phyloP scores from a whole-genome alignment of 768 basidiomycete genomes.

The Auriculariales sp. region DNA sequence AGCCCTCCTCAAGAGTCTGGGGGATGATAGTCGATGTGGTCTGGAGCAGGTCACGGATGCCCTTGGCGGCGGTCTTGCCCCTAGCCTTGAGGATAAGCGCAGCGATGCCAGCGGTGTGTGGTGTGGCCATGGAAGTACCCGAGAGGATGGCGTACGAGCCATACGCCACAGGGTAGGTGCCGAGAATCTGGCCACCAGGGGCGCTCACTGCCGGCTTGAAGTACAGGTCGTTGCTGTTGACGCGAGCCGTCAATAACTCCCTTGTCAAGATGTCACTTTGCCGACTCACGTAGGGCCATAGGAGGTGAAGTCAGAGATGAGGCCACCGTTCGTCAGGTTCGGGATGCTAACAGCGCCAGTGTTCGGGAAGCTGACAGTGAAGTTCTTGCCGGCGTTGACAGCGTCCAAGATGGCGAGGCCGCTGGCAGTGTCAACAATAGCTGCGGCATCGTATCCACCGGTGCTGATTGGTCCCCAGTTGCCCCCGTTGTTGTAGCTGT shows the following conservation, averaged over 20 bases:
- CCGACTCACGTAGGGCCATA: constrained; percentile 21
- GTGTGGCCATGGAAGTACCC: constrained; percentile 11
- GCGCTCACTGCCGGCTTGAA: constrained; percentile 11
- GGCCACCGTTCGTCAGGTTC: constrained; percentile 14
- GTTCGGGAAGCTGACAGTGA: constrained; percentile 3
- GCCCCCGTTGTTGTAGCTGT: constrained; percentile 3
- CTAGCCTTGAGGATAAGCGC: constrained; percentile 10
- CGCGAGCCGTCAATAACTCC: background rate
- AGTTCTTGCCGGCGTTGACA: constrained; percentile 2
- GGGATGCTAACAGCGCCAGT: constrained; percentile 7
- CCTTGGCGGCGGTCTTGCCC: constrained; percentile 2
- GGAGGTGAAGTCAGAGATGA: constrained; percentile 13
- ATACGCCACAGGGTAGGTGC: constrained; percentile 6
- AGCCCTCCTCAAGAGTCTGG: background rate
- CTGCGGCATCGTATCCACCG: constrained; percentile 2
- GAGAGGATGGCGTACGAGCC: constrained; percentile 5
- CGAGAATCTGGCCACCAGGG: constrained; percentile 10
- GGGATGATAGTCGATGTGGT: constrained; percentile 6
- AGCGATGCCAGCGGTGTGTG: constrained; percentile 6
- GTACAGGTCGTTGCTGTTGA: constrained; percentile 13
- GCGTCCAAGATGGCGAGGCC: constrained; percentile 2
- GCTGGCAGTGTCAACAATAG: constrained; percentile 3
- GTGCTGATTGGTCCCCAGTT: constrained; percentile 1
- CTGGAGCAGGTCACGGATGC: constrained; percentile 6
- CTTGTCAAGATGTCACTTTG: background rate